phyloP scores from a whole-genome alignment of 495 filamentous ascomycete species.

The Cladorrhinum samala region DNA sequence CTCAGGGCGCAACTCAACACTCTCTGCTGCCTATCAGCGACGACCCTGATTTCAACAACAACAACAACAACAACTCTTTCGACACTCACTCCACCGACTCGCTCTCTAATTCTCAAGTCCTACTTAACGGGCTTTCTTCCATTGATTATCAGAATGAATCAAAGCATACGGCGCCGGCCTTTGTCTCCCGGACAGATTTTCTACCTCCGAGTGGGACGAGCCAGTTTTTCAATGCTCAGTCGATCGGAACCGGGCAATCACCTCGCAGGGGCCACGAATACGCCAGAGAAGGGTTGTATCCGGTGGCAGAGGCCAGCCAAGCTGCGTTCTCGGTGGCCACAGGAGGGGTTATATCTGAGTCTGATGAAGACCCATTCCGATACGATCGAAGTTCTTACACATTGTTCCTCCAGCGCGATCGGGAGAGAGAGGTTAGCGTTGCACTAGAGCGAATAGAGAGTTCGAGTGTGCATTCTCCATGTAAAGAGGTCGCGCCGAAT shows the following conservation, averaged over 20 bases:
- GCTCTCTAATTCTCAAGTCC: conserved; percentile 1
- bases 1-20: background rate
- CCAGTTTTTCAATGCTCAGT: background rate
- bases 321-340: conserved; percentile 4
- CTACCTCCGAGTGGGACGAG: background rate
- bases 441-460: conserved; percentile 18
- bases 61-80: too few relatives aligned
- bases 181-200: background rate
- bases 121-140: background rate
- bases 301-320: background rate
- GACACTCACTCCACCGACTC: background rate
- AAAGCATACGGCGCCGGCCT: background rate
- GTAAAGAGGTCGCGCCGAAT: background rate
- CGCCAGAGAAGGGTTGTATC: background rate
- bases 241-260: background rate
- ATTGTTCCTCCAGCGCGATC: conserved; percentile 17
- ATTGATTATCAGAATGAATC: background rate
- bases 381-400: conserved; percentile 24
- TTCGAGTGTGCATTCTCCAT: conserved; percentile 7
- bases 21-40: background rate
- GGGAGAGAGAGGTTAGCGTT: conserved; percentile 26
- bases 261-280: background rate
- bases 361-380: conserved; percentile 29
- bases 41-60: background rate
- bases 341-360: conserved; percentile 15